These are phyloP conservation scores for Cryoendolithus antarcticus DNA, from an alignment of 2,329 filamentous ascomycete genomes.

Conservation along the genomic window DNA sequence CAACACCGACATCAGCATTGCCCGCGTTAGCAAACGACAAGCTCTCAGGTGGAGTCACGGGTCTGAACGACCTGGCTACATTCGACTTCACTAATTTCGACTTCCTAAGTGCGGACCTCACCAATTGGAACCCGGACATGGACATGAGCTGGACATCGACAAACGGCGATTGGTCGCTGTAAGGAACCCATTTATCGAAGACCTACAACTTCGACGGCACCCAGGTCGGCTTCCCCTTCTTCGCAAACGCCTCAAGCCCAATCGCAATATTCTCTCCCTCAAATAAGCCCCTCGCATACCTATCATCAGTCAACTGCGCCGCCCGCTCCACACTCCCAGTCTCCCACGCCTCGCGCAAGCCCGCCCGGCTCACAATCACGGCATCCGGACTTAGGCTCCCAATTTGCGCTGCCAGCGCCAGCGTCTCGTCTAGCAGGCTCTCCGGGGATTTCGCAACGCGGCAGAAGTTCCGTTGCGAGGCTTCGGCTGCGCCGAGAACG, in stretches of 20 bases:
- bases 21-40: no score
- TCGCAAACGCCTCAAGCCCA: constrained; percentile 62
- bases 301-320: constrained; percentile 42
- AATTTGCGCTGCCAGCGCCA: constrained; percentile 21
- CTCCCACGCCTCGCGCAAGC: constrained; percentile 62
- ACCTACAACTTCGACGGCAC: constrained; percentile 30
- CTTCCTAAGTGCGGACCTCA: no score
- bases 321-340: constrained; percentile 53
- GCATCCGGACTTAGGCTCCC: constrained; percentile 50
- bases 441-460: constrained; percentile 23
- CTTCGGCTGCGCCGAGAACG: constrained; percentile 46
- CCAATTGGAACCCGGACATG: no score
- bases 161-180: no score
- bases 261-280: constrained; percentile 62
- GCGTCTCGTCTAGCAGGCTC: constrained; percentile 21
- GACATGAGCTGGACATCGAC: no score
- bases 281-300: constrained; percentile 45
- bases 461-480: constrained; percentile 25
- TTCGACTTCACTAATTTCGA: no score
- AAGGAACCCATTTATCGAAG: no score
- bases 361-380: constrained; percentile 61
- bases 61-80: no score
- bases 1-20: no score
- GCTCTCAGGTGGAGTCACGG: no score
- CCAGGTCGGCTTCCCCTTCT: constrained; percentile 61